Evolutionary conservation across 2,329 filamentous ascomycete genomes (phyloP).

Genomic region (Bipolaris cookei): DNA sequence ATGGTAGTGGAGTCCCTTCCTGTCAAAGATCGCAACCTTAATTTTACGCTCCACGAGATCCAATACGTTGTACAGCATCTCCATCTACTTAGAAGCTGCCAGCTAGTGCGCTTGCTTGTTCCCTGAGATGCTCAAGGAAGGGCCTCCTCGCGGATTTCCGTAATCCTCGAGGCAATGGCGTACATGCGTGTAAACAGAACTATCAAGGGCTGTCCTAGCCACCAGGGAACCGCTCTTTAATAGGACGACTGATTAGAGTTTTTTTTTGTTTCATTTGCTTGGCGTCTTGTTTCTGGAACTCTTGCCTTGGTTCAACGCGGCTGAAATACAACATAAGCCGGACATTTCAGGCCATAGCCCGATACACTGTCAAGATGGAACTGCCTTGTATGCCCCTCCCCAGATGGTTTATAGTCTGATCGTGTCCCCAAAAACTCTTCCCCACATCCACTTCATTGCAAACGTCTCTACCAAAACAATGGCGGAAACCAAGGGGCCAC

Average conservation of each 20-base stretch:
- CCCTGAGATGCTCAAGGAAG: background rate
- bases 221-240: slow-evolving; percentile 9
- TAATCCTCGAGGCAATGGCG: background rate
- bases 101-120: background rate
- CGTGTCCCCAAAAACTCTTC: slow-evolving; percentile 10
- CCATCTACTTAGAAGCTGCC: background rate
- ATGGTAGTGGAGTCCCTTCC: no score
- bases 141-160: background rate
- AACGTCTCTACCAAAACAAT: slow-evolving; percentile 19
- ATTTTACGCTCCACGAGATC: no score
- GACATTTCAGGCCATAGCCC: slow-evolving; percentile 22
- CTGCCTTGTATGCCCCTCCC: slow-evolving; percentile 4
- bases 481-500: slow-evolving; percentile 23
- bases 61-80: background rate
- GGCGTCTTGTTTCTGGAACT: slow-evolving; percentile 21
- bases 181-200: slow-evolving; percentile 6
- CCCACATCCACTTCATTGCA: slow-evolving; percentile 18
- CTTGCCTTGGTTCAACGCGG: slow-evolving; percentile 10
- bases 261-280: slow-evolving; percentile 7
- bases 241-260: slow-evolving; percentile 8
- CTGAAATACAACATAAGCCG: slow-evolving; percentile 19
- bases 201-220: slow-evolving; percentile 9
- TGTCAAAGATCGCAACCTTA: no score
- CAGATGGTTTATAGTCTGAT: slow-evolving; percentile 23
- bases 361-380: slow-evolving; percentile 2